Percentiles rank a stretch among this genome's conserved stretches.
These are phyloP conservation scores for Talaromyces borbonicus DNA, from an alignment of 495 filamentous ascomycete genomes.

Conservation along the genomic window DNA sequence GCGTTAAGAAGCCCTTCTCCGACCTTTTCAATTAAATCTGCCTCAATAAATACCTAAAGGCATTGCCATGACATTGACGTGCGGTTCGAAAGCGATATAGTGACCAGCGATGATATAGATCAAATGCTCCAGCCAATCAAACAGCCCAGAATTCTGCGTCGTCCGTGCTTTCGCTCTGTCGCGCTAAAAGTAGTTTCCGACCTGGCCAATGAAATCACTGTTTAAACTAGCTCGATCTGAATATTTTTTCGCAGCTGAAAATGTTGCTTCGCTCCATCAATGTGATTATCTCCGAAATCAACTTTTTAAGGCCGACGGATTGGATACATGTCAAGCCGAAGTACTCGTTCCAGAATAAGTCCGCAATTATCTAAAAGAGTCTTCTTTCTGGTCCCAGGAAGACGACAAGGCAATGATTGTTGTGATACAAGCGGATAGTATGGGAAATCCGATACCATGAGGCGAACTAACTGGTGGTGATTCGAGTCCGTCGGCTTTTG, in stretches of 20 bases:
- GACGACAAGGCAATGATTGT: background rate
- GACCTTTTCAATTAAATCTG: too few relatives aligned
- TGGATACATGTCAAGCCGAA: slow-evolving; percentile 1
- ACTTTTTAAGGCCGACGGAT: background rate
- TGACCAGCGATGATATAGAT: background rate
- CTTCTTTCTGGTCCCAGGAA: background rate
- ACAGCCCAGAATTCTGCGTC: background rate
- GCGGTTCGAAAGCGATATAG: too few relatives aligned
- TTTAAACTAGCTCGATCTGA: too few relatives aligned
- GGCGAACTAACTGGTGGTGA: background rate
- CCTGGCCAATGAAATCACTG: background rate
- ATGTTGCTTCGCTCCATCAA: too few relatives aligned
- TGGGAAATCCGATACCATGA: slow-evolving; percentile 2
- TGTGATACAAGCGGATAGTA: background rate
- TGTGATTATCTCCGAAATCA: too few relatives aligned
- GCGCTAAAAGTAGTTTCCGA: slow-evolving; percentile 5
- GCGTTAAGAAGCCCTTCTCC: too few relatives aligned
- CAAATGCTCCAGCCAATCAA: background rate
- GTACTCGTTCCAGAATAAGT: background rate
- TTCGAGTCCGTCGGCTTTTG: background rate
- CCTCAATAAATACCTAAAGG: too few relatives aligned
- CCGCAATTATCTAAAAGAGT: background rate
- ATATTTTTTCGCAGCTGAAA: too few relatives aligned
- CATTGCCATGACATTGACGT: too few relatives aligned
- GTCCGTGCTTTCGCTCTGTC: too few relatives aligned